phyloP scores from a whole-genome alignment of 2,329 filamentous ascomycete genomes.

The Sphaceloma murrayae region DNA sequence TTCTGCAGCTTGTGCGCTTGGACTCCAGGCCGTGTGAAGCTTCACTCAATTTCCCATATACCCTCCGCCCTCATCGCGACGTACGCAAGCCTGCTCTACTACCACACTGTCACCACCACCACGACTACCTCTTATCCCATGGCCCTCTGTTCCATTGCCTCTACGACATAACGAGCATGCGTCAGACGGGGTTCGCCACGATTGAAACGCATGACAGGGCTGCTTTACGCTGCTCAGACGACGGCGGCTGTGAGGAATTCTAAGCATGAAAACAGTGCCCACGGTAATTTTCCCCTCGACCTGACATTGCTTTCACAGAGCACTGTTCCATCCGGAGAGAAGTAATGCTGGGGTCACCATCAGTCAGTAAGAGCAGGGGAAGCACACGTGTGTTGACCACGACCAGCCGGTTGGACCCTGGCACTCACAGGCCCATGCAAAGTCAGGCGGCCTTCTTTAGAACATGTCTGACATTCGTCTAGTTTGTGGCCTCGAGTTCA shows the following conservation, averaged over 20 bases:
- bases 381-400: too few species aligned
- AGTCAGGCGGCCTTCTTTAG: background rate
- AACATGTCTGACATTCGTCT: slow-evolving; percentile 20
- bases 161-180: slow-evolving; percentile 7
- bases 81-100: background rate
- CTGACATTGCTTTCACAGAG: background rate
- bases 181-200: slow-evolving; percentile 10
- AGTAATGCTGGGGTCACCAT: too few species aligned
- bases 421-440: background rate
- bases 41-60: slow-evolving; percentile 10
- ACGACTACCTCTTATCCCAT: background rate
- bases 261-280: slow-evolving; percentile 40
- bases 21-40: slow-evolving; percentile 8
- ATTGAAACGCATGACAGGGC: slow-evolving; percentile 15
- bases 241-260: slow-evolving; percentile 16
- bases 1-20: slow-evolving; percentile 3
- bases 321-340: too few species aligned
- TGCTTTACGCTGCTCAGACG: slow-evolving; percentile 11
- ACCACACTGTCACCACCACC: too few species aligned
- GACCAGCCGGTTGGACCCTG: too few species aligned
- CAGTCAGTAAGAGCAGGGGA: too few species aligned
- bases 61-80: slow-evolving; percentile 3
- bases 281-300: slow-evolving; percentile 30
- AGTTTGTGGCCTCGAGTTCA: slow-evolving; percentile 56
- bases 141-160: background rate